Evolutionary conservation across 768 basidiomycete genomes (phyloP), one percentile per base, ranked within the genome.

Genomic region (Mycena leptocephala): DNA sequence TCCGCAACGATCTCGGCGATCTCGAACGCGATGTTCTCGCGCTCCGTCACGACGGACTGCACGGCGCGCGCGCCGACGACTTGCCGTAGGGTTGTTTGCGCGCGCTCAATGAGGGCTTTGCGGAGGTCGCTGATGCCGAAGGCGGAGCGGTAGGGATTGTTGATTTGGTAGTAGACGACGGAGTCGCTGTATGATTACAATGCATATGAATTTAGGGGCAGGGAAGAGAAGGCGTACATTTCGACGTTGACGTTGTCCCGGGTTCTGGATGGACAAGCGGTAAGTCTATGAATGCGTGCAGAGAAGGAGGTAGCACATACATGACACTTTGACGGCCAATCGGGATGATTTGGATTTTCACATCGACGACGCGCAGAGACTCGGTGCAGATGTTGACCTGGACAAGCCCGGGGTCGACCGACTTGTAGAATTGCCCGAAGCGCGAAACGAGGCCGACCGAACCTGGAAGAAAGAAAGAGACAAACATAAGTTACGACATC

Each of bases 381-480:
- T 99, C 98, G 20, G 96, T 95, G 90, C 97, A 98, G 75, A 98
- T 95, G 83, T 99, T 98, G 84, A 98, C 93, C 80, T 96, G 92
- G 65, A 95, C 95, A 39, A 98, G 90, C 72, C 97, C 97, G 1
- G 96, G 97, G 82, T 98, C 96, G 79, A 97, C 96, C 10, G 96
- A 94, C 86, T 95, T 96, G 92, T 98, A 98, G 90, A 99, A 98
- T 82, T 98, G 92, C 62, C 97, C 97, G 81, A 99, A 99, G 73
- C 97, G 94, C 41, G 95, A 93, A 81, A 99, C 93, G 73, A 99
- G 89, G 70, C 97, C 97, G 78, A 97, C 96, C 70, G 93, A 93
- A 33, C 96, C 96, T 95, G 80, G 58, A 68, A 72, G 80, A 59
- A 68, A 72, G 30, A 65, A 43, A 24, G 33, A 64, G 48, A 67